Conservation (phyloP, 1,284 basidiomycete genomes). For the Xanthoconium separans region DNA sequence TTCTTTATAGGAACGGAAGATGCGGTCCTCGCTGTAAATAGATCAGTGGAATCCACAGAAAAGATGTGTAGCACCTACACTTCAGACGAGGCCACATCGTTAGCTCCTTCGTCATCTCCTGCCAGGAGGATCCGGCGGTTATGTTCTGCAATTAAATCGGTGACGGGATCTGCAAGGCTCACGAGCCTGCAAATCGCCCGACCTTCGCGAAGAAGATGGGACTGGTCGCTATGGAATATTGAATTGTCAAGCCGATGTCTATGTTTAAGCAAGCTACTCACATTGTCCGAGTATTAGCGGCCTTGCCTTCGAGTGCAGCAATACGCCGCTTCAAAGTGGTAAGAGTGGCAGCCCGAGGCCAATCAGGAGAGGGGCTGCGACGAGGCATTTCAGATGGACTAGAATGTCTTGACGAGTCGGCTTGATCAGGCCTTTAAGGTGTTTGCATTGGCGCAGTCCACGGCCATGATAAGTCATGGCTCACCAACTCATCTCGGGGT, state of each 20-base stretch:
- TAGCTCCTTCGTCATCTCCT: not conserved
- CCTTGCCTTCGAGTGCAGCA: not conserved
- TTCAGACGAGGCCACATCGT: not conserved
- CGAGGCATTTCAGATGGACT: no score
- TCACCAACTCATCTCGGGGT: no score
- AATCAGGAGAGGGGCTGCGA: not conserved
- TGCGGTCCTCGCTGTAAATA: conserved; percentile 5
- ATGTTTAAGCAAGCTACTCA: not conserved
- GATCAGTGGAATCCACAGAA: no score
- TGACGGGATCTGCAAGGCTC: not conserved
- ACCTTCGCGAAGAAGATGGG: conserved; percentile 4
- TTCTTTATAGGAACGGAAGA: conserved; percentile 11
- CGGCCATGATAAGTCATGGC: no score
- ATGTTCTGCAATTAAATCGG: conserved; percentile 7
- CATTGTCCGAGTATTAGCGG: not conserved
- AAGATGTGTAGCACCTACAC: no score
- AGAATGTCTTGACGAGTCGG: no score
- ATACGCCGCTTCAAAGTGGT: not conserved
- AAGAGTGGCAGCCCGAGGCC: not conserved
- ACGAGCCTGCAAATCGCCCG: conserved; percentile 10
- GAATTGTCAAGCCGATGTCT: not conserved
- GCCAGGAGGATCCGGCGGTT: conserved; percentile 1
- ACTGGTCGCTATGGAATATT: not conserved
- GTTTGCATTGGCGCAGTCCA: no score
- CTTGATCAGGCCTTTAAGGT: no score